Evolutionary conservation across 2,329 filamentous ascomycete genomes (phyloP).

Genomic region (Sclerotinia nivalis): DNA sequence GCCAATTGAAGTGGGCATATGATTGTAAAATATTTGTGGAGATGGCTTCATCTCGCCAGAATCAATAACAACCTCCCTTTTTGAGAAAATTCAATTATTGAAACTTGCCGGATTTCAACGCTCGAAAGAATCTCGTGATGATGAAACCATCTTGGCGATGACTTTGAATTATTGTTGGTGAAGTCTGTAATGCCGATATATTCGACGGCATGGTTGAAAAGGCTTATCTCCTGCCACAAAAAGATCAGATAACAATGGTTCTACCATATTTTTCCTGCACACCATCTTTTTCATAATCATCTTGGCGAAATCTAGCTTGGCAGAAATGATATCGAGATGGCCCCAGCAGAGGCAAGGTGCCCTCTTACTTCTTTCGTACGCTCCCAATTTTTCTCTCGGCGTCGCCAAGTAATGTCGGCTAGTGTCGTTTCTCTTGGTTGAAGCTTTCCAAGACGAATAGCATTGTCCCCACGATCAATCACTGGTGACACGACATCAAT

Average conservation of each 20-base stretch:
- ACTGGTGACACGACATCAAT: constrained; percentile 1
- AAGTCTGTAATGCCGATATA: not conserved
- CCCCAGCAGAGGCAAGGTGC: not conserved
- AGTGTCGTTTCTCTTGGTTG: not conserved
- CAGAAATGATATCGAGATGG: not conserved
- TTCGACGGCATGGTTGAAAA: constrained; percentile 4
- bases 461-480: not conserved
- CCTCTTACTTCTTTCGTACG: not conserved
- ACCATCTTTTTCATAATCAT: constrained; percentile 10
- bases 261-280: not conserved
- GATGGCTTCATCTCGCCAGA: constrained; percentile 17
- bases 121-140: constrained; percentile 9
- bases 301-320: constrained; percentile 10
- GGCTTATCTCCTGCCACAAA: constrained; percentile 21
- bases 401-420: not conserved
- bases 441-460: constrained; percentile 8
- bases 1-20: constrained; percentile 12
- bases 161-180: not conserved
- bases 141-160: constrained; percentile 16
- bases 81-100: constrained; percentile 9
- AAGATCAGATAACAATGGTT: not conserved
- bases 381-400: not conserved
- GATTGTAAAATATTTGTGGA: constrained; percentile 13
- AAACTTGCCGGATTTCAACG: not conserved
- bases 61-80: constrained; percentile 20